Evolutionary conservation across 176 grass and related monocot genomes (phyloP).

Genomic region (Poa annua): DNA sequence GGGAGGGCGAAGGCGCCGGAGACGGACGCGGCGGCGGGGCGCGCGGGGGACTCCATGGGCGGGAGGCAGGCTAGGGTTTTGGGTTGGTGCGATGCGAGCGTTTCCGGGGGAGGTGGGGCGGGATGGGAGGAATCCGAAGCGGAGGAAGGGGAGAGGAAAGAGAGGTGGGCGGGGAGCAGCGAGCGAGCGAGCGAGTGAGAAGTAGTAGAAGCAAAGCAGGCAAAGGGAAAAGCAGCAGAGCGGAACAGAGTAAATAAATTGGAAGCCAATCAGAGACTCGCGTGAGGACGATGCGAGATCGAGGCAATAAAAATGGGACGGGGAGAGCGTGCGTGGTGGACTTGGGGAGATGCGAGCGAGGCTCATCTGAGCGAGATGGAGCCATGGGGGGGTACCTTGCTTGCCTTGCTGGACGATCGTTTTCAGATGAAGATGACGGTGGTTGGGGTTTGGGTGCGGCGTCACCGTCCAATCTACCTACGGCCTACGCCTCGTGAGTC

Average conservation of each 20-base stretch:
- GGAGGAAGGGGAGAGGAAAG: conserved; percentile 35
- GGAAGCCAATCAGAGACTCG: too few species aligned
- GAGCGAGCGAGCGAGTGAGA: neutral
- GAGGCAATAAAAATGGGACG: conserved; percentile 45
- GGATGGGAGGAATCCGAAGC: conserved; percentile 38
- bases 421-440: conserved; percentile 6
- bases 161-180: neutral
- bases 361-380: neutral
- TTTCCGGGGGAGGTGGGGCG: neutral
- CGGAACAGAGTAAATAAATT: neutral
- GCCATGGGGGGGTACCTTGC: conserved; percentile 26
- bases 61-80: conserved; percentile 46
- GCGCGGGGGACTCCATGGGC: conserved; percentile 50
- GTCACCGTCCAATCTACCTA: neutral
- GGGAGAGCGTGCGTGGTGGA: conserved; percentile 37
- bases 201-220: conserved; percentile 32
- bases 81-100: neutral
- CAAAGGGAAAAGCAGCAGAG: neutral
- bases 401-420: conserved; percentile 4
- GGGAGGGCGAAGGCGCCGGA: conserved; percentile 54
- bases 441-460: neutral
- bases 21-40: conserved; percentile 51
- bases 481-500: neutral
- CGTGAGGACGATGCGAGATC: conserved; percentile 1
- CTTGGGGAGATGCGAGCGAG: conserved; percentile 7